These are phyloP conservation scores for Trichoderma orchidacearum DNA, from an alignment of 495 filamentous ascomycete genomes.

Conservation along the genomic window DNA sequence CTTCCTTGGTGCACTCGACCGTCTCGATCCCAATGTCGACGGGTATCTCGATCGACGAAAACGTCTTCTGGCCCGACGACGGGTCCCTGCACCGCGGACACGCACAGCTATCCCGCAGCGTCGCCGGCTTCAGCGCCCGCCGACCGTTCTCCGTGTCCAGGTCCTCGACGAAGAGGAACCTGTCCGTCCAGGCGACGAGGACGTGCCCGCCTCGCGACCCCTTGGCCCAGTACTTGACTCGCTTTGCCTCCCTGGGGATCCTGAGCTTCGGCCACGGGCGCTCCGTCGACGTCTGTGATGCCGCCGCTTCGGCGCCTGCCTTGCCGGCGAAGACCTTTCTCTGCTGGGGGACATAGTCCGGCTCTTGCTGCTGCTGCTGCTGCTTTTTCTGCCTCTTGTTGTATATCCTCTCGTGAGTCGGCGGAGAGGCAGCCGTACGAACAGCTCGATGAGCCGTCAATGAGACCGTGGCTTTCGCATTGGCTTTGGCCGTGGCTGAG, in stretches of 20 bases:
- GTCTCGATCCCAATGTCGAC: constrained; percentile 25
- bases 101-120: constrained; percentile 64
- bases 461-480: neutral
- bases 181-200: neutral
- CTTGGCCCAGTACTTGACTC: neutral
- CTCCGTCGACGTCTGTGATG: neutral
- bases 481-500: neutral
- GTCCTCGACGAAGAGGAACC: neutral
- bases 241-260: neutral
- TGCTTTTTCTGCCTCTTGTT: neutral
- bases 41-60: constrained; percentile 61
- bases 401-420: too few species aligned
- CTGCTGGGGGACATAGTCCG: neutral
- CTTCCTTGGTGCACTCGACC: constrained; percentile 14
- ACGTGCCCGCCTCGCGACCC: neutral
- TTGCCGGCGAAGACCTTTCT: neutral
- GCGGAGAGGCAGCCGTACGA: too few species aligned
- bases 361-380: neutral
- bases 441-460: neutral
- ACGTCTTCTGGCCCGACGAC: constrained; percentile 70
- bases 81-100: constrained; percentile 62
- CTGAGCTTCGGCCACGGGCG: neutral
- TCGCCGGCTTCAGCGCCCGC: constrained; percentile 25
- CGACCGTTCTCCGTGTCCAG: neutral
- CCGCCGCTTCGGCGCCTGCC: neutral